Base-by-base conservation (phyloP, 495 filamentous ascomycete species). In the Aspergillus incahuasiensis region DNA sequence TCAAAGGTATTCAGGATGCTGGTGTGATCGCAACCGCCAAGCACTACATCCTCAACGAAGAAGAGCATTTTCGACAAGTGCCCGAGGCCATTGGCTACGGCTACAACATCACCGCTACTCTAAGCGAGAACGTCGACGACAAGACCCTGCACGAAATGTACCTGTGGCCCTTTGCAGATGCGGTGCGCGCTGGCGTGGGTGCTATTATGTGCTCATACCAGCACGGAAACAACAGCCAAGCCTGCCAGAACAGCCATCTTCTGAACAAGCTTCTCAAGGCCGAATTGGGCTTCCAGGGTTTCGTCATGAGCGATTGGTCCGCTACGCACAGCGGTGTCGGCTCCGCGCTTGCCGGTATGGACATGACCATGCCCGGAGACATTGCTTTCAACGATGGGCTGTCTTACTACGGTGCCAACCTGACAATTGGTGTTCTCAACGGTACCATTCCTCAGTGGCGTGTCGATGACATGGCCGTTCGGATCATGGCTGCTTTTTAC, bases 291-390 rank as follows among this genome's bases (percentile, higher is more conserved):
- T 98, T 95, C 79, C 94, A 97, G 73, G 92, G 92, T 9, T 96
- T 96, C 64, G 78, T 92, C 59, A 89, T 92, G 87, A 91, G 83
- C 57, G 91, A 95, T 65, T 96, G 91, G 91, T 75, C 80, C 66
- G 91, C 89, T 6, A 91, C 96, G 63, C 88, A 95, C 68, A 82
- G 86, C 16, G 94, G 94, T 65, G 91, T 87, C 16, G 79, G 82
- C 28, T 78, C 78, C 54, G 88, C 90, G 28, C 73, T 91, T 22
- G 94, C 94, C 45, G 94, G 94, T 51, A 71, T 97, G 44, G 92
- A 98, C 65, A 95, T 96, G 91, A 82, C 85, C 9, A 97, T 97
- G 92, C 92, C 94, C 38, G 92, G 94, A 56, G 94, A 98, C 63
- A 81, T 85, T 6, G 54, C 66, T 32, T 92, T 96, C 68, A 79